Evolutionary conservation across 228 moss, liverwort and hornwort species (phyloP).

Genomic region (Sphagnum fallax): DNA sequence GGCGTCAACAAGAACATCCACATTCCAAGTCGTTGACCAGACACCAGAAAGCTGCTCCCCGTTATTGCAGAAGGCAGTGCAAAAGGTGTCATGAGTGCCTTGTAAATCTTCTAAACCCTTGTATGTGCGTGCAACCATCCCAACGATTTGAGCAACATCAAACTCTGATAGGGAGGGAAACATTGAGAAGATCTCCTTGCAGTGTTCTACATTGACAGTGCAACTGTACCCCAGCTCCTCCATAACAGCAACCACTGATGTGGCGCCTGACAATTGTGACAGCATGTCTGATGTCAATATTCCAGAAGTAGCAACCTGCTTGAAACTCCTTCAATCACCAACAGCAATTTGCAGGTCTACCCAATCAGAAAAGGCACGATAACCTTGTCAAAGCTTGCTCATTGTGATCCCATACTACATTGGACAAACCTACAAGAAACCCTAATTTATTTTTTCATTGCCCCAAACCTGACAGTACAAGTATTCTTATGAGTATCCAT

Average conservation of each 20-base stretch:
- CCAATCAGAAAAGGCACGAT: too few species aligned
- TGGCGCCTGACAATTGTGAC: constrained; percentile 62
- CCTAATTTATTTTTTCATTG: too few species aligned
- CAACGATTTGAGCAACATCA: constrained; percentile 75
- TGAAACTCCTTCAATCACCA: constrained; percentile 29
- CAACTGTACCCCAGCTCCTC: constrained; percentile 98
- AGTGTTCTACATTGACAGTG: constrained; percentile 86
- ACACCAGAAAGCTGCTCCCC: constrained; percentile 71
- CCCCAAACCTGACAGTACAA: too few species aligned
- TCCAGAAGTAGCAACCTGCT: constrained; percentile 13
- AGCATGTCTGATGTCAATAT: constrained; percentile 48
- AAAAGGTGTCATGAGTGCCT: constrained; percentile 80
- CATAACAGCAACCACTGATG: constrained; percentile 69
- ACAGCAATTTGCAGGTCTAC: too few species aligned
- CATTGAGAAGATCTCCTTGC: constrained; percentile 79
- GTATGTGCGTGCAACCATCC: constrained; percentile 87
- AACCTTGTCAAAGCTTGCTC: too few species aligned
- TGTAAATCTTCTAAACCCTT: constrained; percentile 81
- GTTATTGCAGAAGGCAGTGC: constrained; percentile 64
- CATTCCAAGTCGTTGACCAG: constrained; percentile 75
- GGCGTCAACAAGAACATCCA: constrained; percentile 85
- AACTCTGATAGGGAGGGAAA: constrained; percentile 67
- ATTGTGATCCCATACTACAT: too few species aligned
- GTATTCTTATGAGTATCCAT: too few species aligned
- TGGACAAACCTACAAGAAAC: too few species aligned